phyloP scores from a whole-genome alignment of 148 eudicot species.

The Rhododendron ovatum region DNA sequence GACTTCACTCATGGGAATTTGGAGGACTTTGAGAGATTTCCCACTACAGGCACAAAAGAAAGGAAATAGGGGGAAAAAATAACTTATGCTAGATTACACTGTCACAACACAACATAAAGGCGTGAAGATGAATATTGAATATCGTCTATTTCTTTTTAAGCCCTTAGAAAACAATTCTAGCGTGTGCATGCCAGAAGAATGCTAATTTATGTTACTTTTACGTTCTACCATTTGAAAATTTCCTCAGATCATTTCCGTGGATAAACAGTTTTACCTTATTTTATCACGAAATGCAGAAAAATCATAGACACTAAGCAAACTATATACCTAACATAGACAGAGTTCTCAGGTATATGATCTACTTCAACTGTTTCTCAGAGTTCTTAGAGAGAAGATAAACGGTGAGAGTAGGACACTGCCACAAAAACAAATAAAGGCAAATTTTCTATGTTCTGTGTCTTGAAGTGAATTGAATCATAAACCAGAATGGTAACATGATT shows the following conservation, averaged over 20 bases:
- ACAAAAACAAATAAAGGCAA: not conserved
- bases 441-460: not conserved
- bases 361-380: not conserved
- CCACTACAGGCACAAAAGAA: conserved; percentile 3
- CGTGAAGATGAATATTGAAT: not conserved
- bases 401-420: not conserved
- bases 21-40: conserved; percentile 23
- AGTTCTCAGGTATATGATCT: not conserved
- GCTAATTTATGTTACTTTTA: not conserved
- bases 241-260: not conserved
- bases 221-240: not conserved
- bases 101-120: not conserved
- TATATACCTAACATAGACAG: not conserved
- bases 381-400: not conserved
- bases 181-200: not conserved
- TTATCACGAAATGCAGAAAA: not conserved
- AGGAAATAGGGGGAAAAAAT: not conserved
- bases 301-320: not conserved
- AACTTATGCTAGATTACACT: not conserved
- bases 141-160: not conserved
- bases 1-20: conserved; percentile 19
- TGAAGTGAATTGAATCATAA: not conserved
- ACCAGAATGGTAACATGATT: not conserved
- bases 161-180: not conserved
- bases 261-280: not conserved